Evolutionary conservation across 2,329 filamentous ascomycete species (phyloP).

Genomic region (Colletotrichum viniferum): DNA sequence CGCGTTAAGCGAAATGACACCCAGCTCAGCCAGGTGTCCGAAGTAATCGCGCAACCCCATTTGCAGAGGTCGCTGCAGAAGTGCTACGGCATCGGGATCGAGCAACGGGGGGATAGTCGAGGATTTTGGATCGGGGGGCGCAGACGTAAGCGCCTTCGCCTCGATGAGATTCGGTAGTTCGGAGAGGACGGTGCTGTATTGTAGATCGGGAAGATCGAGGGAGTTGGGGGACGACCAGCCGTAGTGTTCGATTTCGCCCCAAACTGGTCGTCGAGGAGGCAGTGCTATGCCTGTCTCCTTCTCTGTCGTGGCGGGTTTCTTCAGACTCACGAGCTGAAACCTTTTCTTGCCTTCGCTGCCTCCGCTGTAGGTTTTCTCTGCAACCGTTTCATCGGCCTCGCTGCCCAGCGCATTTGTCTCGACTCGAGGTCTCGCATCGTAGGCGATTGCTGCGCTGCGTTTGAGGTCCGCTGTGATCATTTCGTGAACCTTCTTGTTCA

Average conservation of each 20-base stretch:
- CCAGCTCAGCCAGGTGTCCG: constrained; percentile 68
- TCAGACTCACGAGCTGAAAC: constrained; percentile 28
- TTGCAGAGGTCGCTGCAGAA: constrained; percentile 71
- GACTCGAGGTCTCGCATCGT: constrained; percentile 74
- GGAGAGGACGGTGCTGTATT: constrained; percentile 79
- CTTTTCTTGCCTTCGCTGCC: constrained; percentile 20
- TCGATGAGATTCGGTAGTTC: constrained; percentile 92
- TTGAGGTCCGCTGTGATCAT: constrained; percentile 76
- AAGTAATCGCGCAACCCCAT: constrained; percentile 85
- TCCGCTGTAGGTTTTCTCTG: constrained; percentile 22
- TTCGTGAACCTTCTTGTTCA: constrained; percentile 74
- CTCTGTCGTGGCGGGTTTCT: constrained; percentile 40
- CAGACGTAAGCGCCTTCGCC: constrained; percentile 88
- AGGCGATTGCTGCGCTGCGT: constrained; percentile 81
- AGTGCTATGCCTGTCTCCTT: constrained; percentile 52
- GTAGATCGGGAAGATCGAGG: constrained; percentile 76
- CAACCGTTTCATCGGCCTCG: constrained; percentile 5
- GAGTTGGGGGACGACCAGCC: constrained; percentile 87
- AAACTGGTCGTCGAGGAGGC: constrained; percentile 58
- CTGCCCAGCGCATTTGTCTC: constrained; percentile 25
- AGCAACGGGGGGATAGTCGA: constrained; percentile 49
- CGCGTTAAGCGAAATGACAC: constrained; percentile 56
- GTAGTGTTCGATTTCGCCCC: constrained; percentile 84
- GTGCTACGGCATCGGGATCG: constrained; percentile 69
- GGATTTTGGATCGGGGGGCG: constrained; percentile 58